phyloP scores from a whole-genome alignment of 129 eudicot genomes.

The Daucus carota region DNA sequence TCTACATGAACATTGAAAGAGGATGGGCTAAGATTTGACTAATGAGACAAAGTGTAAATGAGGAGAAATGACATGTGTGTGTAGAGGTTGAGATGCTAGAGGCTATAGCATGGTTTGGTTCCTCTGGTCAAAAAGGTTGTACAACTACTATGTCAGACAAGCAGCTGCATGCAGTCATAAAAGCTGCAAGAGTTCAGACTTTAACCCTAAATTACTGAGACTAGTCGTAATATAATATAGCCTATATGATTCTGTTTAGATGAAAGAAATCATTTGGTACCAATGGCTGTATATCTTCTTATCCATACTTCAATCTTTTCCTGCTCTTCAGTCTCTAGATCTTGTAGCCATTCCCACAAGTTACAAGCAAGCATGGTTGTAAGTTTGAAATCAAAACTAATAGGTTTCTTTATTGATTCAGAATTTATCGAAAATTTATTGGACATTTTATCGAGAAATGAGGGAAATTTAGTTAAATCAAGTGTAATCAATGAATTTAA shows the following conservation, averaged over 20 bases:
- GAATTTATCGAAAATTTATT: too few relatives aligned
- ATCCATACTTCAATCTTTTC: not conserved
- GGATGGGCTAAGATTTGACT: not conserved
- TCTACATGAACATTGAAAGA: not conserved
- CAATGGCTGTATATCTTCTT: not conserved
- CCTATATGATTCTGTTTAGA: not conserved
- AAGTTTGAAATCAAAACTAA: too few relatives aligned
- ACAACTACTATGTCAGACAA: not conserved
- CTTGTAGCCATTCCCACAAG: not conserved
- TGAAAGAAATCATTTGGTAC: not conserved
- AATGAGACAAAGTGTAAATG: not conserved
- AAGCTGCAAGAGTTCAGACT: not conserved
- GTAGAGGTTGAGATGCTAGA: not conserved
- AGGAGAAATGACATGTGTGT: too few relatives aligned
- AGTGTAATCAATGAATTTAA: too few relatives aligned
- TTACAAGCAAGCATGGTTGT: not conserved
- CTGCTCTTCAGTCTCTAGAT: conserved; percentile 1
- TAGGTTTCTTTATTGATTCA: too few relatives aligned
- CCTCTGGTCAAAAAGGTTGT: conserved; percentile 21
- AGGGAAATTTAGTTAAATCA: too few relatives aligned
- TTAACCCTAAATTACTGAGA: not conserved
- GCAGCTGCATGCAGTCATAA: conserved; percentile 6
- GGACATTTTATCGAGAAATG: too few relatives aligned
- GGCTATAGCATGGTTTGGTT: conserved; percentile 17
- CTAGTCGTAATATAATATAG: not conserved